These are phyloP conservation scores for Colletotrichum australisinense DNA, from an alignment of 2,329 filamentous ascomycete species.

Conservation along the genomic window DNA sequence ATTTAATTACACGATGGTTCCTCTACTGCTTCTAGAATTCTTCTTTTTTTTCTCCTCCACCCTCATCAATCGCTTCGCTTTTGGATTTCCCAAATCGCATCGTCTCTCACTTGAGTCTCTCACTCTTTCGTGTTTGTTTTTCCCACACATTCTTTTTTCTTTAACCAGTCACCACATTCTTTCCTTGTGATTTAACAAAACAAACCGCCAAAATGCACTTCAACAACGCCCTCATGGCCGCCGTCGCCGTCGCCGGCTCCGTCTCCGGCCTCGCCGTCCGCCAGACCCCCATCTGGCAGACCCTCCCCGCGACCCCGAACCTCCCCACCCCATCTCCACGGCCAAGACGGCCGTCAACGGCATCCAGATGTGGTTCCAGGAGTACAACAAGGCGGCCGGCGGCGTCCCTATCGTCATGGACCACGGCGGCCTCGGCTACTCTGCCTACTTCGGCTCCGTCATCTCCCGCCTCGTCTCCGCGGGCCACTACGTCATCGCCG, in stretches of 20 bases:
- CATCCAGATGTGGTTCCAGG: slow-evolving; percentile 53
- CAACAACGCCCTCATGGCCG: slow-evolving; percentile 14
- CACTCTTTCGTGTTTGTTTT: not conserved
- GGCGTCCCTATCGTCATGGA: slow-evolving; percentile 50
- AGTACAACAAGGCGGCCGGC: slow-evolving; percentile 50
- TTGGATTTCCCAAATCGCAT: slow-evolving; percentile 9
- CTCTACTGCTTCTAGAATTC: not conserved
- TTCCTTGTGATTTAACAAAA: not conserved
- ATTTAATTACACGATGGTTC: slow-evolving; percentile 9
- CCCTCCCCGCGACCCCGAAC: slow-evolving; percentile 50
- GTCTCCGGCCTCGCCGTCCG: slow-evolving; percentile 39
- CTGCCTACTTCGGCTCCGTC: slow-evolving; percentile 52
- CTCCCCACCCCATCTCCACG: slow-evolving; percentile 47
- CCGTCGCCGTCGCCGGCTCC: slow-evolving; percentile 16
- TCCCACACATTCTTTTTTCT: not conserved
- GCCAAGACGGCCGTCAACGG: slow-evolving; percentile 46
- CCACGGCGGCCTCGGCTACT: slow-evolving; percentile 55
- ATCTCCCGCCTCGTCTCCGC: slow-evolving; percentile 46
- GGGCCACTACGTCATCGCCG: slow-evolving; percentile 51
- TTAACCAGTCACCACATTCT: not conserved
- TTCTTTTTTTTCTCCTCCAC: not conserved
- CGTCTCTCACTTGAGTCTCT: slow-evolving; percentile 27
- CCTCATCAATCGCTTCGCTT: not conserved
- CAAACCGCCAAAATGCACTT: slow-evolving; percentile 15
- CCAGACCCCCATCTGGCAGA: slow-evolving; percentile 45